These are phyloP conservation scores for Berberis vulgaris DNA, from an alignment of 164 flowering plant genomes.

Conservation along the genomic window DNA sequence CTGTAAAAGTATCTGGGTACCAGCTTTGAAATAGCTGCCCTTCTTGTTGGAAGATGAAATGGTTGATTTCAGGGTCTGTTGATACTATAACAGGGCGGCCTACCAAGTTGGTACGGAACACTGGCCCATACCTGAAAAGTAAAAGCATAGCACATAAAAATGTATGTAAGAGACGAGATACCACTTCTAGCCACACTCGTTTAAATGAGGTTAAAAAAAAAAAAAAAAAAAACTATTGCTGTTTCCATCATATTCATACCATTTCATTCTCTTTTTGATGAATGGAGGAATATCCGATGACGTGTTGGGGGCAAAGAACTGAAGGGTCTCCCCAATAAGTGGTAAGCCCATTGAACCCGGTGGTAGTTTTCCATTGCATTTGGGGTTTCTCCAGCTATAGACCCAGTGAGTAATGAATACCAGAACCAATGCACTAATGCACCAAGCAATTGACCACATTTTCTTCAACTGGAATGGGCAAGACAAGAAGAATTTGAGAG, in stretches of 20 bases:
- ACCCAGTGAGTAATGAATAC: constrained; percentile 25
- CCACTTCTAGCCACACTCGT: background rate
- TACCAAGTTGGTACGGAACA: constrained; percentile 22
- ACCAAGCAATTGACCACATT: constrained; percentile 19
- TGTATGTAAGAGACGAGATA: constrained; percentile 2
- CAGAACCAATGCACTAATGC: constrained; percentile 17
- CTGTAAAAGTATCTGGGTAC: constrained; percentile 23
- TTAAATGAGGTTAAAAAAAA: background rate
- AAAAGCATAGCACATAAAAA: too few relatives aligned
- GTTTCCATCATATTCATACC: constrained; percentile 9
- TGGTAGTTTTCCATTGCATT: constrained; percentile 26
- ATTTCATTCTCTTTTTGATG: constrained; percentile 24
- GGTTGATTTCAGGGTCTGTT: constrained; percentile 29
- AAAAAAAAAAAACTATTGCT: background rate
- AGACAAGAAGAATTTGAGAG: constrained; percentile 12
- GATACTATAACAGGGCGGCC: constrained; percentile 20
- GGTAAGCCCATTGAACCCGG: constrained; percentile 39
- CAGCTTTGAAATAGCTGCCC: constrained; percentile 27
- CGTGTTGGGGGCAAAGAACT: constrained; percentile 29
- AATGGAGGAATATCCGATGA: constrained; percentile 28
- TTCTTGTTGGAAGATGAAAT: constrained; percentile 28
- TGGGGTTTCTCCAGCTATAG: constrained; percentile 31
- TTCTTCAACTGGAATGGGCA: constrained; percentile 2
- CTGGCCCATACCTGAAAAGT: constrained; percentile 21
- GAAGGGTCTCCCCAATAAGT: constrained; percentile 31